A percentile compares a stretch with the other conserved stretches of the same genome.
Evolutionary conservation across 2,329 filamentous ascomycete genomes (phyloP).

Genomic region (Ceratocystis ficicola): DNA sequence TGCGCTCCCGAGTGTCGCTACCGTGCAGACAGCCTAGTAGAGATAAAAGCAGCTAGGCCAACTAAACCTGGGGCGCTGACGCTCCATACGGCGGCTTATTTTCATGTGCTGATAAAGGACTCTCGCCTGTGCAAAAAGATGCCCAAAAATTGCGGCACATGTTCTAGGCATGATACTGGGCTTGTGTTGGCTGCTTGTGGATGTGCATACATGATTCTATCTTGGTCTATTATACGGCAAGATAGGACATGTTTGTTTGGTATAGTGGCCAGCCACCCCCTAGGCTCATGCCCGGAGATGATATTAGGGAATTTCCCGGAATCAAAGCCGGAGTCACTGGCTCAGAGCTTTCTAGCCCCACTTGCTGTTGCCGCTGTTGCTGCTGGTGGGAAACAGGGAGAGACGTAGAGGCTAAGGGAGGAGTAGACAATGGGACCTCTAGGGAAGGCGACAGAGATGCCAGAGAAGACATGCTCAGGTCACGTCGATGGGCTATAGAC

Average conservation of each 20-base stretch:
- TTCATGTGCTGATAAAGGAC: no score
- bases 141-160: no score
- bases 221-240: not conserved
- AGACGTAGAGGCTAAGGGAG: not conserved
- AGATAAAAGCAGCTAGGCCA: not conserved
- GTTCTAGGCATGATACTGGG: no score
- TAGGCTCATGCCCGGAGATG: not conserved
- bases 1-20: not conserved
- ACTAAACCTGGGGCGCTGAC: not conserved
- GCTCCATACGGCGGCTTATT: no score
- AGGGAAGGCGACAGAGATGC: not conserved
- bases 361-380: not conserved
- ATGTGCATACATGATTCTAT: not conserved
- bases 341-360: not conserved
- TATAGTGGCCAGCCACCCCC: slow-evolving; percentile 1
- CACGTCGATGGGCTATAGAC: not conserved
- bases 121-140: no score
- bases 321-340: not conserved
- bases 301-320: not conserved
- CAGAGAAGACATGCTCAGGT: not conserved
- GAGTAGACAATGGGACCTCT: not conserved
- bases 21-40: not conserved
- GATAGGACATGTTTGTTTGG: not conserved
- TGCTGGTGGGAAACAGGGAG: not conserved
- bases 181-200: no score